Evolutionary conservation across 2,329 filamentous ascomycete genomes (phyloP).

Genomic region (Botryotinia convoluta): DNA sequence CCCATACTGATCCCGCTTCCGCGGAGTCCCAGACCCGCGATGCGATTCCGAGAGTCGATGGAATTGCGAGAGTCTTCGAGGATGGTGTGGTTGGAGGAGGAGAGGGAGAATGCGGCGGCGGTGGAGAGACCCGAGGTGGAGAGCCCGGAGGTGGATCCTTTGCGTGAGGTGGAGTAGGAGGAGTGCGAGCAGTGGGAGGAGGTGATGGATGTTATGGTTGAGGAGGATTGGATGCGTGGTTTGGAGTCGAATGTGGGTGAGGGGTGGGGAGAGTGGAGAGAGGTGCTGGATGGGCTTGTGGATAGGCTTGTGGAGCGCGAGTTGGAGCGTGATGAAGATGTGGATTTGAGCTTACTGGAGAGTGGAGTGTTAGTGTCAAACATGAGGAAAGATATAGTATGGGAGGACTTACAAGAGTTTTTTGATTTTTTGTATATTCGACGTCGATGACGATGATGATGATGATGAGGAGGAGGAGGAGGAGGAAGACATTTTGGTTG

Average conservation of each 20-base stretch:
- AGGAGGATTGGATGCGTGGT: neutral
- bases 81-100: neutral
- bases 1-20: neutral
- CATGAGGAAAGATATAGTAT: neutral
- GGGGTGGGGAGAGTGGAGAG: neutral
- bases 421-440: neutral
- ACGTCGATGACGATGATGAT: neutral
- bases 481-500: neutral
- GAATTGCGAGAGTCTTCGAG: neutral
- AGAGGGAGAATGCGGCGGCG: neutral
- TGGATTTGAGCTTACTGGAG: neutral
- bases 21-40: neutral
- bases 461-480: too few species aligned
- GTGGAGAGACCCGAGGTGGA: neutral
- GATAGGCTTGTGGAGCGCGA: neutral
- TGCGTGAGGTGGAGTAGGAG: neutral
- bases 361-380: neutral
- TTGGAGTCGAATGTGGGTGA: neutral
- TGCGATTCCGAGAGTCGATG: neutral
- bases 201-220: neutral
- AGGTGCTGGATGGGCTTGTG: neutral
- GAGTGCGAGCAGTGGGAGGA: neutral
- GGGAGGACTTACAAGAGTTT: constrained; percentile 3
- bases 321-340: neutral
- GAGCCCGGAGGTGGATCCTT: neutral